These are phyloP conservation scores for Pseudocercospora fuligena DNA, from an alignment of 2,329 filamentous ascomycete species.

Conservation along the genomic window DNA sequence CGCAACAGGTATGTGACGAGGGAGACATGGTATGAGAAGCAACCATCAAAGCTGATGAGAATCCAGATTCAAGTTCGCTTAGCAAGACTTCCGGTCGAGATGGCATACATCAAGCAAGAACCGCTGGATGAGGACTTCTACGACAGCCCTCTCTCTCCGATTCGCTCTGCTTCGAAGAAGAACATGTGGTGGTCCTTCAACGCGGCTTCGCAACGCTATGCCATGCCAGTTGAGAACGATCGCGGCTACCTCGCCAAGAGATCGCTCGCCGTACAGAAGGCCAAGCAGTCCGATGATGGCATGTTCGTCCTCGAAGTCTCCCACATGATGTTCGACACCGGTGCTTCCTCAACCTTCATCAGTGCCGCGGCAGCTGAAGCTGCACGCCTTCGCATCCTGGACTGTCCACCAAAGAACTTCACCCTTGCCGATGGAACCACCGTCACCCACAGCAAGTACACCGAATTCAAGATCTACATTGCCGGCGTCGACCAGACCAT, in stretches of 20 bases:
- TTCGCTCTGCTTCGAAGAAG: too few relatives aligned
- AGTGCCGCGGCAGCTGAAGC: slow-evolving; percentile 1
- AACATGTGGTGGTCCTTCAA: too few relatives aligned
- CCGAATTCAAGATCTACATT: slow-evolving; percentile 17
- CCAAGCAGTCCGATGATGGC: neutral
- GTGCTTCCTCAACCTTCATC: slow-evolving; percentile 15
- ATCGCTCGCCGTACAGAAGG: neutral
- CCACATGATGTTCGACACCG: slow-evolving; percentile 20
- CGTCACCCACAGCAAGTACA: neutral
- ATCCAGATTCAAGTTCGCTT: neutral
- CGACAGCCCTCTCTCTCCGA: neutral
- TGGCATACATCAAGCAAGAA: neutral
- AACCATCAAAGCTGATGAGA: neutral
- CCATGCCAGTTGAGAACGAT: neutral
- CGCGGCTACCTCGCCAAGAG: neutral
- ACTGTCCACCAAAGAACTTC: slow-evolving; percentile 12
- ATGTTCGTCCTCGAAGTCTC: slow-evolving; percentile 4
- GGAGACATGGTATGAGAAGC: neutral
- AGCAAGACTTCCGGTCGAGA: neutral
- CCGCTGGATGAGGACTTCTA: neutral
- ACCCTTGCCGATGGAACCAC: neutral
- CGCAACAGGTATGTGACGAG: neutral
- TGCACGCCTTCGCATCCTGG: neutral
- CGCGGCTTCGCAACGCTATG: neutral
- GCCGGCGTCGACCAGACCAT: slow-evolving; percentile 14